phyloP scores from a whole-genome alignment of 331 rosid genomes.

The Quercus phellos region DNA sequence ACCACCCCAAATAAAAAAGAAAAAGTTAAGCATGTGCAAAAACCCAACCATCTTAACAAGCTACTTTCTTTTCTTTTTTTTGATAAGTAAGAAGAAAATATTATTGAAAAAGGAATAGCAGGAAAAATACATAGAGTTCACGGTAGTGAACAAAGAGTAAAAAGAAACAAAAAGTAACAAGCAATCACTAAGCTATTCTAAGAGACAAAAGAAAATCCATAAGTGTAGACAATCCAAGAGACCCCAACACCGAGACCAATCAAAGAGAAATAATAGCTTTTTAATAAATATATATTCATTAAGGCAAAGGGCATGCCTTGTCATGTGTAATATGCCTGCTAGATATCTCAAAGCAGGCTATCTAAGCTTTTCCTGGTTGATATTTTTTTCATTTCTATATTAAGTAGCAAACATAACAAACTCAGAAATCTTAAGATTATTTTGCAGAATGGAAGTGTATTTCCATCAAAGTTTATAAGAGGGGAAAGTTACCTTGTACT shows the following conservation, averaged over 20 bases:
- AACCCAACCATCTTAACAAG: background rate
- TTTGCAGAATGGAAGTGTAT: background rate
- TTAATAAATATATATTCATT: background rate
- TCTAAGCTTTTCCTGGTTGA: background rate
- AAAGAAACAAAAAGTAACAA: no score
- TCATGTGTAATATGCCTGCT: background rate
- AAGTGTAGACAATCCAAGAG: no score
- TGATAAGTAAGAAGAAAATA: no score
- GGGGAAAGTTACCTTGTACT: slow-evolving; percentile 54
- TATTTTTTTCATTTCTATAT: background rate
- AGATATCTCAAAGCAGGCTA: background rate
- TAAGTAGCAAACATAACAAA: background rate
- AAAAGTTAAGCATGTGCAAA: background rate
- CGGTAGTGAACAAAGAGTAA: no score
- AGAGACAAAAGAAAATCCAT: no score
- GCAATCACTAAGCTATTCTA: no score
- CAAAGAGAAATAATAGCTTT: background rate
- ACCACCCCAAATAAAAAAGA: background rate
- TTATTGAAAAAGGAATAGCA: no score
- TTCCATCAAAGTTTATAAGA: background rate
- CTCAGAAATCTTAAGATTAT: background rate
- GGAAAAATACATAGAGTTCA: no score
- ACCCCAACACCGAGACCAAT: no score
- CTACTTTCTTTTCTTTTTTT: no score
- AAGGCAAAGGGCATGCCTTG: background rate